Conservation (phyloP, 2,329 filamentous ascomycete genomes). For the Diaporthe nobilis region DNA sequence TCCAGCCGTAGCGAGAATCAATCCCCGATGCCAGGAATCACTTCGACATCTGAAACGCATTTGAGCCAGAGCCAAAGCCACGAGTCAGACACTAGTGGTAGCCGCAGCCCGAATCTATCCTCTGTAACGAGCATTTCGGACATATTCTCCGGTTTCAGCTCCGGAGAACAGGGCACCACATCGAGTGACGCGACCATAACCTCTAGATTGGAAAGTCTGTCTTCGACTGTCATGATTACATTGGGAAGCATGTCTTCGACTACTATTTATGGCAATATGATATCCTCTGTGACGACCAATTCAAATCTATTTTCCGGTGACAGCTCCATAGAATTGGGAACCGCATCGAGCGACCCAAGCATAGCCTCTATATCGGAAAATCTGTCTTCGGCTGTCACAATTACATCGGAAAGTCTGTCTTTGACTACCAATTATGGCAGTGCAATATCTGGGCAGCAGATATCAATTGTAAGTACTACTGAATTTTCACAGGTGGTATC, state of each 20-base stretch:
- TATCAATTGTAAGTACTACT: too few species aligned
- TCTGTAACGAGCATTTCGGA: not conserved
- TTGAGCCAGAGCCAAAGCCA: not conserved
- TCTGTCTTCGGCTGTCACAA: too few species aligned
- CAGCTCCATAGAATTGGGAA: not conserved
- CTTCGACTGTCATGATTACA: not conserved
- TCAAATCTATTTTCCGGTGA: too few species aligned
- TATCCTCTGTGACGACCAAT: not conserved
- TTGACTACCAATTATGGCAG: not conserved
- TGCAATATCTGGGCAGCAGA: not conserved
- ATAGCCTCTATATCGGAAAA: too few species aligned
- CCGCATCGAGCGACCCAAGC: not conserved
- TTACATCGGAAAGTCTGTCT: too few species aligned
- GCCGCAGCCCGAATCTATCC: accelerated
- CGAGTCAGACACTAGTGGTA: not conserved
- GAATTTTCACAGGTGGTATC: not conserved
- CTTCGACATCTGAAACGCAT: not conserved
- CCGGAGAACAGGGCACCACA: not conserved
- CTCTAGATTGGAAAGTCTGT: not conserved
- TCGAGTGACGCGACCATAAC: not conserved
- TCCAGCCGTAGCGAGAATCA: not conserved
- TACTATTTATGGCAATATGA: not conserved
- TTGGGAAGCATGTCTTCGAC: not conserved
- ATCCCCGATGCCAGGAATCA: not conserved
- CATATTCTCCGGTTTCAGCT: too few species aligned